These are phyloP conservation scores for Candida cerambycidarum DNA, from an alignment of 805 yeast species.

Conservation along the genomic window DNA sequence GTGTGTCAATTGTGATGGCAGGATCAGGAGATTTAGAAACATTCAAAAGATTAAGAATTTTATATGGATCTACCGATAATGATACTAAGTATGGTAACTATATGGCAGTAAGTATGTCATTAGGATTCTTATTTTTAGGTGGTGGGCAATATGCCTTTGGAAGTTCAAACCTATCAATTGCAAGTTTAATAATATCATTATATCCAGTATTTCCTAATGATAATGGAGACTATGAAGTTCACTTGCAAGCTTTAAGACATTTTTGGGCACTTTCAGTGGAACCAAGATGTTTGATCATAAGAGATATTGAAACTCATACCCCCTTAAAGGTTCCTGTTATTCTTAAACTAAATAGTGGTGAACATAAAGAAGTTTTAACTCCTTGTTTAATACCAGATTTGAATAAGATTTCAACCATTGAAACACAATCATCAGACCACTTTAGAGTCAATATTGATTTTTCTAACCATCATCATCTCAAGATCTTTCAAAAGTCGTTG, in stretches of 20 bases:
- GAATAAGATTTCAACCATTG: slow-evolving; percentile 46
- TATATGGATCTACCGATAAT: slow-evolving; percentile 58
- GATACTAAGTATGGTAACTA: slow-evolving; percentile 63
- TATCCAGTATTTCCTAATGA: slow-evolving; percentile 67
- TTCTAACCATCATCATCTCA: slow-evolving; percentile 41
- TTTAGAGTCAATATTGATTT: slow-evolving; percentile 54
- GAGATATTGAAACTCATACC: slow-evolving; percentile 62
- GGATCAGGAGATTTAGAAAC: slow-evolving; percentile 87
- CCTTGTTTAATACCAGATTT: slow-evolving; percentile 74
- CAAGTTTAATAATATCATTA: slow-evolving; percentile 68
- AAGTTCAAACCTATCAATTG: slow-evolving; percentile 61
- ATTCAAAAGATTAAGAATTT: slow-evolving; percentile 66
- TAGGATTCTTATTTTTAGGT: slow-evolving; percentile 87
- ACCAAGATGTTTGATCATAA: slow-evolving; percentile 73
- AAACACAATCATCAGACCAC: slow-evolving; percentile 47
- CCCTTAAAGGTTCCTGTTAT: slow-evolving; percentile 51
- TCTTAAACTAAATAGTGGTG: slow-evolving; percentile 41
- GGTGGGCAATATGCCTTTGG: slow-evolving; percentile 88
- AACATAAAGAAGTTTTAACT: slow-evolving; percentile 34
- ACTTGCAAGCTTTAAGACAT: slow-evolving; percentile 81
- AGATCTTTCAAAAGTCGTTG: slow-evolving; percentile 42
- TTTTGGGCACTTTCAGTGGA: slow-evolving; percentile 88
- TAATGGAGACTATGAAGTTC: slow-evolving; percentile 50
- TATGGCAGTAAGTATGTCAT: slow-evolving; percentile 74
- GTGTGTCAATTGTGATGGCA: slow-evolving; percentile 76